Evolutionary conservation across 164 flowering plant genomes (phyloP), one percentile per base, ranked within the genome.

Genomic region (Piper betle): DNA sequence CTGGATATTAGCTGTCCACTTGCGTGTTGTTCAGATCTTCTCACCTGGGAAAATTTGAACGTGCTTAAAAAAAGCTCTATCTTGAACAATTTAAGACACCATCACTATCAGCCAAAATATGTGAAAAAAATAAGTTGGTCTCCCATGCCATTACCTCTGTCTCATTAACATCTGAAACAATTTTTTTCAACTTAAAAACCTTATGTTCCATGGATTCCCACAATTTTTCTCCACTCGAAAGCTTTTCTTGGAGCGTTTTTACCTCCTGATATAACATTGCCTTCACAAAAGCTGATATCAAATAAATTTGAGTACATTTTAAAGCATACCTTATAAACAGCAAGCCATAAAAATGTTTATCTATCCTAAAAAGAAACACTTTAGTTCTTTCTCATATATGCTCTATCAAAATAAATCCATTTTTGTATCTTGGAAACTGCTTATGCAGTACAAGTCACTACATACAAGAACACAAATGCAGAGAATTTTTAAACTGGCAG

Each of bases 141-240:
- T 20, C 56, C 10, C 4, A 53, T n/a, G 33, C 6, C 58, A 59
- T 52, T 68, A 86, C 97, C 88, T 83, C 85, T 65, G 57, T 62
- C 55, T 69, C 81, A 55, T 55, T 83, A 65, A 59, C 76, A 54
- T 78, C 87, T 55, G 81, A 69, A 40, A 72, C 78, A 72, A 52
- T 59, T 72, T 73, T 82, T 77, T 81, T 79, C 46, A 80, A 65
- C 64, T 76, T 80, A 40, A 55, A 39, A 62, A 84, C 72, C 71
- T 91, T 91, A 50, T 68, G 66, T 77, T 88, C 93, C 61, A 83
- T 65, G 59, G 57, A 54, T 73, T 80, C 81, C 71, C 87, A 79
- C 72, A 74, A 79, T 73, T 77, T 80, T 71, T 79, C 92, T 71
- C 86, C 96, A 33, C 41, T 68, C 55, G 65, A 61, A 55, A 81